Conservation (phyloP, 768 basidiomycete species). For the Auricularia heimuer region DNA sequence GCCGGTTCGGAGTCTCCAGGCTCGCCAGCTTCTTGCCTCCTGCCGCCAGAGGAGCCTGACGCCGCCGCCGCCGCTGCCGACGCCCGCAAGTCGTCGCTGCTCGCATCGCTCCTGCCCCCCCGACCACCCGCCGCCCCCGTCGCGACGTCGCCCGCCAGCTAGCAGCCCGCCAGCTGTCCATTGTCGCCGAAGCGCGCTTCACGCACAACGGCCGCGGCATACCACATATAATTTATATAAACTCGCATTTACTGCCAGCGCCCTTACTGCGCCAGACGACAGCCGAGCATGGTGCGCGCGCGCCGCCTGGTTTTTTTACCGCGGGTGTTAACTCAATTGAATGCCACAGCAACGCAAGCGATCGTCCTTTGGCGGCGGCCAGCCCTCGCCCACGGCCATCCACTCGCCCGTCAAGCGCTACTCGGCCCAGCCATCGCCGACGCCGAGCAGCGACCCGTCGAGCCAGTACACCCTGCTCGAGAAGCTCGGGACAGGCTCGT, state of each 20-base stretch:
- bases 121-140: too few species aligned
- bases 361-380: neutral
- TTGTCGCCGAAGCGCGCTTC: too few species aligned
- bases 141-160: too few species aligned
- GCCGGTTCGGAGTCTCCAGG: neutral
- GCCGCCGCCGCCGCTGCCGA: neutral
- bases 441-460: constrained; percentile 60
- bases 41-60: neutral
- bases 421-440: constrained; percentile 6
- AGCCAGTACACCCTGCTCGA: constrained; percentile 88
- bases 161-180: too few species aligned
- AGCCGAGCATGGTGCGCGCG: neutral
- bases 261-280: neutral
- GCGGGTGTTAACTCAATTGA: neutral
- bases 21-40: neutral
- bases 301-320: neutral
- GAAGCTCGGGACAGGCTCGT: constrained; percentile 95
- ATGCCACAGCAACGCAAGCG: neutral
- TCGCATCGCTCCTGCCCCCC: too few species aligned
- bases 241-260: too few species aligned
- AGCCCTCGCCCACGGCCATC: constrained; percentile 1
- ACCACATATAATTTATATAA: too few species aligned
- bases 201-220: too few species aligned
- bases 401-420: constrained; percentile 6
- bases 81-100: too few species aligned